Evolutionary conservation across 805 yeast species (phyloP), one percentile per base, ranked within the genome.

Genomic region (Saccharomyces paradoxus): DNA sequence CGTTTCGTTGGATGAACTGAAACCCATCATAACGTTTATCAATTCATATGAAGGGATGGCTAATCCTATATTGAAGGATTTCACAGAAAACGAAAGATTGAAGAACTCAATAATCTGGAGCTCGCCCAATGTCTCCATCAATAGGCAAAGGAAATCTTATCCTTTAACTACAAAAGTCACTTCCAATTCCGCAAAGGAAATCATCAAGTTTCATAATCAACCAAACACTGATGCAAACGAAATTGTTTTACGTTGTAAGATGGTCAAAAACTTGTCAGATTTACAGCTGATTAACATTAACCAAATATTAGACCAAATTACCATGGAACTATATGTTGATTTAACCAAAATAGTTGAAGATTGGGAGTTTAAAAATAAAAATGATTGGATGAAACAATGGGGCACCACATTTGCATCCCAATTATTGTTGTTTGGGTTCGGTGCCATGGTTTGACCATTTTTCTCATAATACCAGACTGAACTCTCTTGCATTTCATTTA

Each of bases 331-430:
- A 28, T 81, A 82, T 61, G 82, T 80, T 41, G 86, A 82, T 55
- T 67, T 81, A 51, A 67, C 77, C 58, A 79, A 77, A 60, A 73
- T 79, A 68, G 82, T 78, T 5, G 78, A 78, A 61, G 74, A 77
- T 55, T 81, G 81, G 67, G 85, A 81, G 56, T 66, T 68, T 51
- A 73, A 69, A 54, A 72, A 70, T 52, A 69, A 71, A 56, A 72
- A 69, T 54, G 73, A 74, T 67, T 80, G 79, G 72, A 71, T 79
- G 41, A 73, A 71, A 48, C 68, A 73, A 61, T 82, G 86, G 86
- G 80, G 84, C 0, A 81, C 81, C 53, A 75, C 83, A 1, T 67
- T 82, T 41, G 82, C 84, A 7, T 79, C 84, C 32, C 87, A 82
- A 60, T 65, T 82, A 49, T 65, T 82, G 37, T 71, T 82, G 32